These are phyloP conservation scores for Candida gorgasii DNA, from an alignment of 805 yeast species.

Conservation along the genomic window DNA sequence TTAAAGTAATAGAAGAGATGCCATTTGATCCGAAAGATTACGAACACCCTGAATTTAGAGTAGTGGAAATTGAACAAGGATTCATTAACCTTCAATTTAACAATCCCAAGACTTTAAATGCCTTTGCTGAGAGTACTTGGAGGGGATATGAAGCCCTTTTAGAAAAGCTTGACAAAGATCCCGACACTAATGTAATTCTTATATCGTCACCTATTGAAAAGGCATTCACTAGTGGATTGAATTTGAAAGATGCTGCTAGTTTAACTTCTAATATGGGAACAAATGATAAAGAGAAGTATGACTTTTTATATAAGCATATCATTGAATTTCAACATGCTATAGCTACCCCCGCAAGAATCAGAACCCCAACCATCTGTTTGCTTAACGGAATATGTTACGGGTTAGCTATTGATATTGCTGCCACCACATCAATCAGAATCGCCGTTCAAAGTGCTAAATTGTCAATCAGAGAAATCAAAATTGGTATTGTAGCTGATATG, in stretches of 20 bases:
- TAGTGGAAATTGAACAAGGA: slow-evolving; percentile 43
- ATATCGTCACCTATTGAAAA: slow-evolving; percentile 57
- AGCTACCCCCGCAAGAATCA: slow-evolving; percentile 46
- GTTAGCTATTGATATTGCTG: slow-evolving; percentile 65
- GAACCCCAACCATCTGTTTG: slow-evolving; percentile 65
- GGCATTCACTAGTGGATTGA: slow-evolving; percentile 67
- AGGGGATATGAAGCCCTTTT: slow-evolving; percentile 54
- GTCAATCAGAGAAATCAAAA: slow-evolving; percentile 66
- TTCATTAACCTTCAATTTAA: slow-evolving; percentile 61
- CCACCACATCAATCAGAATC: slow-evolving; percentile 59
- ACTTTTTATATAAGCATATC: slow-evolving; percentile 37
- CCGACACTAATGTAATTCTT: slow-evolving; percentile 50
- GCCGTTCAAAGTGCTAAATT: slow-evolving; percentile 53
- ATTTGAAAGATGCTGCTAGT: slow-evolving; percentile 42
- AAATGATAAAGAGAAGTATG: slow-evolving; percentile 19
- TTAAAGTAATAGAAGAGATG: slow-evolving; percentile 7
- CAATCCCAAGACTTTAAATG: slow-evolving; percentile 60
- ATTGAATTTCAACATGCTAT: slow-evolving; percentile 60
- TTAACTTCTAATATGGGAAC: not conserved
- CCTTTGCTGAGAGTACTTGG: slow-evolving; percentile 59
- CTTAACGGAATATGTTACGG: slow-evolving; percentile 68
- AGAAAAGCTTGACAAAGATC: slow-evolving; percentile 41
- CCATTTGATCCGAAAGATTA: slow-evolving; percentile 14
- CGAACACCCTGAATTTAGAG: slow-evolving; percentile 34
- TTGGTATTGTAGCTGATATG: slow-evolving; percentile 78